These are phyloP conservation scores for Hordeum marinum DNA, from an alignment of 176 grass and related monocot genomes.

Conservation along the genomic window DNA sequence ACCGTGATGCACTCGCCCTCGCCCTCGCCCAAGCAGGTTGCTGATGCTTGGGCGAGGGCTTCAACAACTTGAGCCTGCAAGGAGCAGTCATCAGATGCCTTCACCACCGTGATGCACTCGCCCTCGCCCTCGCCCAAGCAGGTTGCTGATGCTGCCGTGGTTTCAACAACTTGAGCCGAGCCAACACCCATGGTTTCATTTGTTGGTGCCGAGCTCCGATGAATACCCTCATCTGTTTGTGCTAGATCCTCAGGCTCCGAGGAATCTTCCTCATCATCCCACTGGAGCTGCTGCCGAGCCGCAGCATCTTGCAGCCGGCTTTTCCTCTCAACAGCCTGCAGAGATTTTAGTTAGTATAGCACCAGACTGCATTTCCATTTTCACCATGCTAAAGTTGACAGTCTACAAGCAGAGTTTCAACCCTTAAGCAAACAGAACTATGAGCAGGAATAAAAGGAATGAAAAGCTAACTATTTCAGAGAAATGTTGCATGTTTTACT, in stretches of 20 bases:
- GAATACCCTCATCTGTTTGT: slow-evolving; percentile 17
- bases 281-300: slow-evolving; percentile 32
- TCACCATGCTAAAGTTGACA: neutral
- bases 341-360: slow-evolving; percentile 5
- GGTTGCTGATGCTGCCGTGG: neutral
- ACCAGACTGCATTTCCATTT: neutral
- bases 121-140: neutral
- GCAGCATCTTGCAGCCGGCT: slow-evolving; percentile 26
- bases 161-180: slow-evolving; percentile 24
- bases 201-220: slow-evolving; percentile 12
- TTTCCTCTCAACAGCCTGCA: slow-evolving; percentile 55
- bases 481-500: neutral
- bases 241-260: slow-evolving; percentile 17
- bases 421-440: neutral
- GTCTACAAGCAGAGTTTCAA: neutral
- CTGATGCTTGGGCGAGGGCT: neutral
- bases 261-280: neutral
- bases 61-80: slow-evolving; percentile 24
- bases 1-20: neutral
- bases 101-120: neutral
- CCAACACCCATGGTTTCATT: neutral
- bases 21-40: slow-evolving; percentile 1
- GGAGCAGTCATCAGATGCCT: slow-evolving; percentile 26
- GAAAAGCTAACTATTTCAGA: neutral
- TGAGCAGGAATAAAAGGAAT: neutral